A percentile compares a stretch with the other conserved stretches of the same genome.
Evolutionary conservation across 2,329 filamentous ascomycete species (phyloP).

Genomic region (Colletotrichum spinosum): DNA sequence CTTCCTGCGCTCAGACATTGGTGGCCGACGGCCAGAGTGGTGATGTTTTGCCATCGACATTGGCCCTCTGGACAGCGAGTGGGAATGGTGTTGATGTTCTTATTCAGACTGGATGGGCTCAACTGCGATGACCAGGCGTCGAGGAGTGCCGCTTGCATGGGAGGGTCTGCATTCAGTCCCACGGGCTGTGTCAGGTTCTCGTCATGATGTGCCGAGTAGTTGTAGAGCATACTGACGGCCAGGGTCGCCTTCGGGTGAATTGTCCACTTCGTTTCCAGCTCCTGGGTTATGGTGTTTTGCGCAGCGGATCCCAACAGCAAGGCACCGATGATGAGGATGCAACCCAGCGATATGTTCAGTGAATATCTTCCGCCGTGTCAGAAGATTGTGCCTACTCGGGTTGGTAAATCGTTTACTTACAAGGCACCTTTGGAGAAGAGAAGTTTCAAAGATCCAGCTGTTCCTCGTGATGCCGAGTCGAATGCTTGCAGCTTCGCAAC

Average conservation of each 20-base stretch:
- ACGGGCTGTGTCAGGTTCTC: too few species aligned
- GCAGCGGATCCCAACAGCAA: not conserved
- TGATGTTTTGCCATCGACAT: not conserved
- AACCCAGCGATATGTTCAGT: not conserved
- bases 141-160: not conserved
- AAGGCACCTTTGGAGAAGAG: not conserved
- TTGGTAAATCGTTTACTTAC: not conserved
- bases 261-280: not conserved
- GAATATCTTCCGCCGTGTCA: not conserved
- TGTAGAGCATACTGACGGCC: too few species aligned
- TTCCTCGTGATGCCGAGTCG: constrained; percentile 7
- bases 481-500: constrained; percentile 1
- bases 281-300: not conserved
- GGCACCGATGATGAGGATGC: not conserved
- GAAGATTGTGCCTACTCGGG: not conserved
- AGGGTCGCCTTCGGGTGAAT: too few species aligned
- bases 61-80: not conserved
- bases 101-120: not conserved
- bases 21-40: not conserved
- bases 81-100: not conserved
- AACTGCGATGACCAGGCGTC: not conserved
- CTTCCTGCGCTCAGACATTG: not conserved
- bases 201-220: too few species aligned
- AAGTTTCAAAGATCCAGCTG: not conserved
- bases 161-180: not conserved